These are phyloP conservation scores for Colletotrichum falcatum DNA, from an alignment of 2,329 filamentous ascomycete genomes.

Conservation along the genomic window DNA sequence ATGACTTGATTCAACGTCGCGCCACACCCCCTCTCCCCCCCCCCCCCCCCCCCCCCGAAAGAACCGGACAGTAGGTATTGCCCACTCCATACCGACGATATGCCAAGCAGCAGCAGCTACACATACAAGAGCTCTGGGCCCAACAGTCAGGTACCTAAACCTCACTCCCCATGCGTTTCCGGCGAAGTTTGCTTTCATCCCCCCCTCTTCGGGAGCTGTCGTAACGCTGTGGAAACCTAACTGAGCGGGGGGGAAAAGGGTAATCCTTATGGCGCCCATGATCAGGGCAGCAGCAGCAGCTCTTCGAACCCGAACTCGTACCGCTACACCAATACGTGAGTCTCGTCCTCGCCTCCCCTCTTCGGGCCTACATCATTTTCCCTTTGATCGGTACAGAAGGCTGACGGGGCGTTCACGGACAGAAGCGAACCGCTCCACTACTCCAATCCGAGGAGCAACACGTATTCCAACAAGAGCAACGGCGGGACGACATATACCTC, in stretches of 20 bases:
- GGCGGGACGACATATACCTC: constrained; percentile 73
- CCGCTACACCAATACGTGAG: constrained; percentile 75
- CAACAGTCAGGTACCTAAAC: constrained; percentile 67
- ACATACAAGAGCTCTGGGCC: constrained; percentile 65
- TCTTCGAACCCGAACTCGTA: constrained; percentile 69
- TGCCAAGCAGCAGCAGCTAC: constrained; percentile 49
- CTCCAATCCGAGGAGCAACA: constrained; percentile 72
- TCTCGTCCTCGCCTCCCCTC: constrained; percentile 4
- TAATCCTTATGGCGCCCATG: constrained; percentile 74
- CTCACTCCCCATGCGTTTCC: neutral
- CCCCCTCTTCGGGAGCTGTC: neutral
- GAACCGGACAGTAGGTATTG: neutral
- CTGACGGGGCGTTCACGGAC: constrained; percentile 18
- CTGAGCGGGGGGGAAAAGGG: constrained; percentile 60
- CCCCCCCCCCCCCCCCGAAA: too few relatives aligned
- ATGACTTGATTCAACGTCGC: neutral
- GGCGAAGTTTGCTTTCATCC: neutral
- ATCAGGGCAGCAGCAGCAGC: constrained; percentile 67
- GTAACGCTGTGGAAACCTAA: neutral
- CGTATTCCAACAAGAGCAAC: constrained; percentile 72
- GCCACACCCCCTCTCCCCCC: too few relatives aligned
- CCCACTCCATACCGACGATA: constrained; percentile 22
- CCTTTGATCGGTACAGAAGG: too few relatives aligned
- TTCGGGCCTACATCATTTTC: neutral
- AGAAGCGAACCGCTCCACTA: constrained; percentile 79